Evolutionary conservation across 1,139 yeast species (phyloP).

Genomic region (Schwanniomyces etchellsii): DNA sequence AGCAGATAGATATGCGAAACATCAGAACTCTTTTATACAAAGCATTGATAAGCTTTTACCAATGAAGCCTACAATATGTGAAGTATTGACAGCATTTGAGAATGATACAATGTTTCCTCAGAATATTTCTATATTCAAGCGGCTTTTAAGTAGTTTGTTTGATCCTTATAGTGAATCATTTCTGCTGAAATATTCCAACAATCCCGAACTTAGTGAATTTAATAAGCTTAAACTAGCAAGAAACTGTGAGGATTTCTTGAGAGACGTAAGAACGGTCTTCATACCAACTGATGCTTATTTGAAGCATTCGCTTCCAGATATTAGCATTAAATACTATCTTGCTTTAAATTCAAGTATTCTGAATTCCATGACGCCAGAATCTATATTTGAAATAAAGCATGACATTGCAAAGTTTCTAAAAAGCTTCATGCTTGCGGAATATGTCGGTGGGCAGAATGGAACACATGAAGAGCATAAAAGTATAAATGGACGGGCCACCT

Average conservation of each 20-base stretch:
- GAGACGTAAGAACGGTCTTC: slow-evolving; percentile 23
- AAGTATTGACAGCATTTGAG: slow-evolving; percentile 20
- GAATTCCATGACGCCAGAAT: slow-evolving; percentile 24
- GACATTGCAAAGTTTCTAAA: slow-evolving; percentile 25
- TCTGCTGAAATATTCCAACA: not conserved
- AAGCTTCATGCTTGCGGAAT: slow-evolving; percentile 21
- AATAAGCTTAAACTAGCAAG: not conserved
- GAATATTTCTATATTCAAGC: slow-evolving; percentile 9
- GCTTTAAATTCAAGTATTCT: slow-evolving; percentile 14
- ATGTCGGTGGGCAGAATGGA: slow-evolving; percentile 29
- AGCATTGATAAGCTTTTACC: slow-evolving; percentile 55
- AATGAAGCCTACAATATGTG: slow-evolving; percentile 38
- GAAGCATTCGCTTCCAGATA: slow-evolving; percentile 17
- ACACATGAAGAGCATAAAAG: slow-evolving; percentile 12
- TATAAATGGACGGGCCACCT: slow-evolving; percentile 6
- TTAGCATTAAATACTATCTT: slow-evolving; percentile 27
- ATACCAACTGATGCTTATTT: slow-evolving; percentile 31
- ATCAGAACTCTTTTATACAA: slow-evolving; percentile 69
- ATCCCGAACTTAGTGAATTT: slow-evolving; percentile 3
- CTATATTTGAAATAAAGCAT: slow-evolving; percentile 22
- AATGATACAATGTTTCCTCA: slow-evolving; percentile 5
- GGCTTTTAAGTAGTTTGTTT: slow-evolving; percentile 29
- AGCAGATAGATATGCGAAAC: slow-evolving; percentile 57
- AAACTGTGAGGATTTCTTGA: slow-evolving; percentile 26
- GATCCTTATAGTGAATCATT: slow-evolving; percentile 5